Conservation (phyloP, 2,329 filamentous ascomycete species). For the Xylaria sp. region DNA sequence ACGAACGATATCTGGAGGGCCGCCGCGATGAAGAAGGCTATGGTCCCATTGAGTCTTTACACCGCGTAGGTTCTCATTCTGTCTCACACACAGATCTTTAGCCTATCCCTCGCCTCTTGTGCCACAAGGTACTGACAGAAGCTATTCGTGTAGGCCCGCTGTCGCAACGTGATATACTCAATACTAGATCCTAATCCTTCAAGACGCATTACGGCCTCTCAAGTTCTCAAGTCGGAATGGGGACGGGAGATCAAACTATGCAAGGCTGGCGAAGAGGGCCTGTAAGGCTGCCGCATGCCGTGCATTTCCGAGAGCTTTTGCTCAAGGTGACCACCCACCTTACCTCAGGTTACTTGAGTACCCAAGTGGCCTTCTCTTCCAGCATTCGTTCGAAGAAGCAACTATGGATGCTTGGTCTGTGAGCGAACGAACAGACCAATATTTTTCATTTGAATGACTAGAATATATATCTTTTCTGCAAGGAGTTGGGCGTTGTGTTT, state of each 20-base stretch:
- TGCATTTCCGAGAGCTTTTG: constrained; percentile 29
- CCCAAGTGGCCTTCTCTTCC: neutral
- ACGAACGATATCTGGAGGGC: constrained; percentile 91
- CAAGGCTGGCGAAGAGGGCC: constrained; percentile 94
- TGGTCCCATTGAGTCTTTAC: constrained; percentile 92
- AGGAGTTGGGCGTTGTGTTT: constrained; percentile 44
- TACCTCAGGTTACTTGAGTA: constrained; percentile 14
- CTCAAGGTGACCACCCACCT: neutral
- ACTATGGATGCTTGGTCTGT: constrained; percentile 11
- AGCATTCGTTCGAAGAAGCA: neutral
- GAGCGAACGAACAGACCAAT: constrained; percentile 13
- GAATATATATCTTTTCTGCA: constrained; percentile 43
- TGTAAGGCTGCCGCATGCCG: constrained; percentile 60
- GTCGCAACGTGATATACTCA: constrained; percentile 98
- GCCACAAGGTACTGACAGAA: constrained; percentile 39
- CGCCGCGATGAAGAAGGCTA: constrained; percentile 95
- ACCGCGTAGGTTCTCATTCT: constrained; percentile 76
- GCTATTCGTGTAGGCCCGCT: constrained; percentile 77
- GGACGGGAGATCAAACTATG: constrained; percentile 97
- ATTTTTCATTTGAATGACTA: constrained; percentile 39
- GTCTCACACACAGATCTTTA: neutral
- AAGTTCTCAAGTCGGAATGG: constrained; percentile 98
- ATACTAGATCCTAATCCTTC: constrained; percentile 95
- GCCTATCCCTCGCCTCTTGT: neutral
- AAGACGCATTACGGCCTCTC: constrained; percentile 92